These are phyloP conservation scores for Miamiensis avidus DNA, from an alignment of 169 alveolate species.

Conservation along the genomic window DNA sequence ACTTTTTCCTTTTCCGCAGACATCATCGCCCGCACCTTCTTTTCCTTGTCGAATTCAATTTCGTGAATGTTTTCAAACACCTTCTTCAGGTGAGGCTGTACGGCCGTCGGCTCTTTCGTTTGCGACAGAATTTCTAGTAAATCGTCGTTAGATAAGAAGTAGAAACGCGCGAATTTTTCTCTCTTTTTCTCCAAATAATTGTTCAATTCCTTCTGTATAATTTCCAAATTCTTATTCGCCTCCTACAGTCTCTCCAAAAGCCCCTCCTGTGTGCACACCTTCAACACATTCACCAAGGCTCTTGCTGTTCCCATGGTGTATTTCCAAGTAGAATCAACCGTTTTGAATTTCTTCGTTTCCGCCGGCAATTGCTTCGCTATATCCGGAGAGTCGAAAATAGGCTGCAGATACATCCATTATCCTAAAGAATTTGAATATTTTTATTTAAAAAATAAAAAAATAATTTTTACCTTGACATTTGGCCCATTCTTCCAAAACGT, in stretches of 20 bases:
- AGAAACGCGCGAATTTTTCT: conserved; percentile 88
- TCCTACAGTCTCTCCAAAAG: conserved; percentile 88
- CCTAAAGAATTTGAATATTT: not conserved
- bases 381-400: conserved; percentile 87
- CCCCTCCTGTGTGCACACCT: conserved; percentile 88
- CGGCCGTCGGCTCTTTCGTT: conserved; percentile 87
- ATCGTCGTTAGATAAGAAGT: conserved; percentile 87
- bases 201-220: conserved; percentile 90
- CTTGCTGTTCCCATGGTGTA: conserved; percentile 85
- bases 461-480: conserved; percentile 86
- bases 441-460: not conserved
- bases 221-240: conserved; percentile 90
- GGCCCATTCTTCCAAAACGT: conserved; percentile 90
- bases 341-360: conserved; percentile 91
- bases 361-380: conserved; percentile 91
- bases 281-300: conserved; percentile 77
- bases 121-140: conserved; percentile 85
- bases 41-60: conserved; percentile 80
- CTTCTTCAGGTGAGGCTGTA: conserved; percentile 86
- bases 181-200: conserved; percentile 92
- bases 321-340: conserved; percentile 93
- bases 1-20: conserved; percentile 91
- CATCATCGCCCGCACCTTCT: conserved; percentile 85
- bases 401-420: conserved; percentile 82
- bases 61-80: conserved; percentile 86